Conservation (phyloP, 352 stramenopile genomes). For the Globisporangium acanthophoron region DNA sequence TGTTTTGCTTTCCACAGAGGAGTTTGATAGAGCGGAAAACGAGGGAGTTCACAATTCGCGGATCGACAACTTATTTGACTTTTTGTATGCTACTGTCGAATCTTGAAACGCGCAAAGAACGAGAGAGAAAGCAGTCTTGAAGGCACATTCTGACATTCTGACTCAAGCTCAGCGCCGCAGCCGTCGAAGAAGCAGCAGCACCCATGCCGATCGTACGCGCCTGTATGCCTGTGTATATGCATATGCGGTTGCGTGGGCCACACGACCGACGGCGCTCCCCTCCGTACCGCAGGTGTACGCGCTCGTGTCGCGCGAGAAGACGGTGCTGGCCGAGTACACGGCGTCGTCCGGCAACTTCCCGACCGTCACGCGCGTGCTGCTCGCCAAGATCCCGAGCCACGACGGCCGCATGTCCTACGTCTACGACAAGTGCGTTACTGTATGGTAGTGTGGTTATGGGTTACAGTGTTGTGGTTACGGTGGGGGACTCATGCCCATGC, state of each 20-base stretch:
- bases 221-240: background rate
- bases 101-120: too few relatives aligned
- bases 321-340: constrained; percentile 97
- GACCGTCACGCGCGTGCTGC: constrained; percentile 95
- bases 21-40: too few relatives aligned
- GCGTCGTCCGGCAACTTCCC: constrained; percentile 96
- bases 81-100: too few relatives aligned
- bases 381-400: constrained; percentile 93
- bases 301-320: constrained; percentile 95
- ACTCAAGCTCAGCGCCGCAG: too few relatives aligned
- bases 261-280: too few relatives aligned
- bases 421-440: constrained; percentile 91
- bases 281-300: constrained; percentile 86
- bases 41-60: too few relatives aligned
- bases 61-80: too few relatives aligned
- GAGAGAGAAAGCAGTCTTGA: too few relatives aligned
- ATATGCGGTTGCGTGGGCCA: background rate
- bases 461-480: too few relatives aligned
- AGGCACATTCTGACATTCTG: too few relatives aligned
- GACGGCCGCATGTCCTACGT: constrained; percentile 97
- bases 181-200: background rate
- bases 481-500: background rate
- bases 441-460: background rate
- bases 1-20: too few relatives aligned
- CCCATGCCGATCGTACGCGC: constrained; percentile 15